phyloP scores from a whole-genome alignment of 2,329 filamentous ascomycete genomes.

The Sporothrix humicola region DNA sequence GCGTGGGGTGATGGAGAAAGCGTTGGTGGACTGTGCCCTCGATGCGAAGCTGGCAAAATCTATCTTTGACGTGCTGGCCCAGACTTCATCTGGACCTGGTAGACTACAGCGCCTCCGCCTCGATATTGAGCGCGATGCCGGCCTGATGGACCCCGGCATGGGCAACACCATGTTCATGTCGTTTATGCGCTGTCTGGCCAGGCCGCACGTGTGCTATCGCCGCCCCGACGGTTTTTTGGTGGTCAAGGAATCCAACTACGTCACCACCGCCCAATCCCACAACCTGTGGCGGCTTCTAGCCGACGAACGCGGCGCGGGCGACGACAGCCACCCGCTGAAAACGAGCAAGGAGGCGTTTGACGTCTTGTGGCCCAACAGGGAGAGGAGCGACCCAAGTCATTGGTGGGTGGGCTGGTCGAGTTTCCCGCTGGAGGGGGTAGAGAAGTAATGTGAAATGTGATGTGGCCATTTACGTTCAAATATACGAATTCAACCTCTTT shows the following conservation, averaged over 20 bases:
- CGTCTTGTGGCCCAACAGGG: background rate
- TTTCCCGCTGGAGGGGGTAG: background rate
- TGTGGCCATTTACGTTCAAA: background rate
- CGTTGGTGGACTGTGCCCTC: background rate
- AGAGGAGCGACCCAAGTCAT: background rate
- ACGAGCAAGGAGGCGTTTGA: background rate
- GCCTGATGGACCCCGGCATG: background rate
- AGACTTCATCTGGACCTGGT: background rate
- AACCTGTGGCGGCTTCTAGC: background rate
- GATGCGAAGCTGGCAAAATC: background rate
- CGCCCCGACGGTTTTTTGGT: background rate
- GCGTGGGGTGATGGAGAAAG: background rate
- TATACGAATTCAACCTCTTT: background rate
- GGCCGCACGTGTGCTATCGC: background rate
- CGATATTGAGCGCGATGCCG: background rate
- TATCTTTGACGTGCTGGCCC: background rate
- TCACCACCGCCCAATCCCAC: too few relatives aligned
- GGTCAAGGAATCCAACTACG: background rate
- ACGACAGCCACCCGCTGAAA: background rate
- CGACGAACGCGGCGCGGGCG: background rate
- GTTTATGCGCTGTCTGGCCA: background rate
- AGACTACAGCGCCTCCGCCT: background rate
- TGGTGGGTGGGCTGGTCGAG: conserved; percentile 1
- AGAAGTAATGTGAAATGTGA: background rate
- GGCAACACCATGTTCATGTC: background rate